These are phyloP conservation scores for Pseudoturritis turrita DNA, from an alignment of 345 rosid genomes.

Conservation along the genomic window DNA sequence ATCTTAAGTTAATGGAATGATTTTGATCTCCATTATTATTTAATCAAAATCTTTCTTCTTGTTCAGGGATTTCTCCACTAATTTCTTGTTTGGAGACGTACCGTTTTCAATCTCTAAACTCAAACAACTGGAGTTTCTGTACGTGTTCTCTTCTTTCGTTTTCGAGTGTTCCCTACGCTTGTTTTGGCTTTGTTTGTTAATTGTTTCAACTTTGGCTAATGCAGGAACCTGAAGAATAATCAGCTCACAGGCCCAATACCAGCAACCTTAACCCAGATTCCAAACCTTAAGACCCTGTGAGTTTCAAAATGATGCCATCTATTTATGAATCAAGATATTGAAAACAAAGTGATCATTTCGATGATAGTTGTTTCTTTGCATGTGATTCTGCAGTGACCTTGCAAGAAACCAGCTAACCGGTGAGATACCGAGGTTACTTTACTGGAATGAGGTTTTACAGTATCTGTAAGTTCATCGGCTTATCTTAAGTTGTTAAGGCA, in stretches of 20 bases:
- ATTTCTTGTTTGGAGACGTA: constrained; percentile 68
- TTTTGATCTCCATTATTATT: neutral
- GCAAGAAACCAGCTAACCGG: constrained; percentile 81
- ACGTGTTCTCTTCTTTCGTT: neutral
- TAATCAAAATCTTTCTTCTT: neutral
- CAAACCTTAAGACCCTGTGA: constrained; percentile 77
- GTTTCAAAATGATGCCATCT: constrained; percentile 15
- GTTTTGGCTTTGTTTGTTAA: neutral
- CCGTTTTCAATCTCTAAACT: constrained; percentile 88
- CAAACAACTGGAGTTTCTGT: constrained; percentile 73
- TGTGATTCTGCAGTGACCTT: constrained; percentile 54
- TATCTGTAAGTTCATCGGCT: constrained; percentile 60
- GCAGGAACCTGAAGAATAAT: constrained; percentile 77
- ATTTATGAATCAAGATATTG: neutral
- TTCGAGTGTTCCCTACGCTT: neutral
- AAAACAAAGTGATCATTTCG: neutral
- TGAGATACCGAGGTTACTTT: constrained; percentile 82
- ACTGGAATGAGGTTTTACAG: constrained; percentile 97
- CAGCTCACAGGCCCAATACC: constrained; percentile 89
- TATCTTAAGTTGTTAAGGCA: neutral
- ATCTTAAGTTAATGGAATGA: neutral
- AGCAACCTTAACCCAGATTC: constrained; percentile 86
- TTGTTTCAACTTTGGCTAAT: neutral
- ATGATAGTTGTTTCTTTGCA: neutral
- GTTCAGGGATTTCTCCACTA: constrained; percentile 75